Evolutionary conservation across 345 rosid species (phyloP).

Genomic region (Gossypium australe): DNA sequence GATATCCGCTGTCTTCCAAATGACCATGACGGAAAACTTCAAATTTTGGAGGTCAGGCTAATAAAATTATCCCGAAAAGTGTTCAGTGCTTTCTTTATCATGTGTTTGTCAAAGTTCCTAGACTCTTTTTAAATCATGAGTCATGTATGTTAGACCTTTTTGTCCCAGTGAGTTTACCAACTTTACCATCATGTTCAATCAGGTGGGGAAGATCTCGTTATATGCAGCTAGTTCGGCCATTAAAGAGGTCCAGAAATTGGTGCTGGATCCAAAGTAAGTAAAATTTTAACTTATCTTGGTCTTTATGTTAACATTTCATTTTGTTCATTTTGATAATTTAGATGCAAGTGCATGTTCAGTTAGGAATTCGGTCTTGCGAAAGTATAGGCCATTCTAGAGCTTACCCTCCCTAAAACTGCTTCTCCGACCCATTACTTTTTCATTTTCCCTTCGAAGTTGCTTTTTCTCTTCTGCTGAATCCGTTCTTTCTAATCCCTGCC

Average conservation of each 20-base stretch:
- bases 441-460: not conserved
- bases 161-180: conserved; percentile 5
- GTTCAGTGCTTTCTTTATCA: conserved; percentile 16
- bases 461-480: not conserved
- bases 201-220: conserved; percentile 86
- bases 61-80: conserved; percentile 8
- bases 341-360: not conserved
- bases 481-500: not conserved
- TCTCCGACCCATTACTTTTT: not conserved
- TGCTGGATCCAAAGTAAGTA: conserved; percentile 87
- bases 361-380: not conserved
- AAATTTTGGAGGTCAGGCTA: conserved; percentile 68
- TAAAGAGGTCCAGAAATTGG: conserved; percentile 91
- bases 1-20: conserved; percentile 81
- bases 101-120: not conserved
- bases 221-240: conserved; percentile 97
- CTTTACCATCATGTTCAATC: conserved; percentile 19
- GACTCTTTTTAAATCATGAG: not conserved
- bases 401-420: not conserved
- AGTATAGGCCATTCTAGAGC: not conserved
- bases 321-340: not conserved
- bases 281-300: not conserved
- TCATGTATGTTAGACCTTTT: not conserved
- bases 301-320: not conserved
- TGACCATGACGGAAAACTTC: conserved; percentile 82